Evolutionary conservation across 2,329 filamentous ascomycete genomes (phyloP).

Genomic region (Ophiostoma triangulosporum): DNA sequence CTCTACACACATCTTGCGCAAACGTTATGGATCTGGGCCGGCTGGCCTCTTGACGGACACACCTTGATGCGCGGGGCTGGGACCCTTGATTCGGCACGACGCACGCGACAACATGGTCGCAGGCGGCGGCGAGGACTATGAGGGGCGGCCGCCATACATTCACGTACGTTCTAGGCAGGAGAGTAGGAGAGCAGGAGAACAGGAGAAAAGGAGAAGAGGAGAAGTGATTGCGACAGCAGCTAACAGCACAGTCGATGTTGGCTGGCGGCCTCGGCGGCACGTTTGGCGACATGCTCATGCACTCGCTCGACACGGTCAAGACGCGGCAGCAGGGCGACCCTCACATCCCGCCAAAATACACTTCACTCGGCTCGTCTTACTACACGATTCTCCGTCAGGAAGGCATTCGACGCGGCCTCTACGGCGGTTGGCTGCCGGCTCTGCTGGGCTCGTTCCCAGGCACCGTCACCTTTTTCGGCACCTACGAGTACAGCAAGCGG

Average conservation of each 20-base stretch:
- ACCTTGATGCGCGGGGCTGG: slow-evolving; percentile 4
- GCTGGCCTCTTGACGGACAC: slow-evolving; percentile 7
- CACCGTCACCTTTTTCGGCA: slow-evolving; percentile 89
- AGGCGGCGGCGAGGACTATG: slow-evolving; percentile 26
- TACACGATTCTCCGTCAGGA: slow-evolving; percentile 88
- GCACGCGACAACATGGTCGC: slow-evolving; percentile 13
- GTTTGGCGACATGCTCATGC: slow-evolving; percentile 95
- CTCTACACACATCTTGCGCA: not conserved
- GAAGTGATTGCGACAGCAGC: not conserved
- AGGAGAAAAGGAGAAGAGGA: not conserved
- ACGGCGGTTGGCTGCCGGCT: slow-evolving; percentile 86
- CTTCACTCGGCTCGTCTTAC: slow-evolving; percentile 80
- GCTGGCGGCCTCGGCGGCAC: slow-evolving; percentile 87
- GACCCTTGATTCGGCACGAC: not conserved
- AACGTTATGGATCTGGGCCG: slow-evolving; percentile 5
- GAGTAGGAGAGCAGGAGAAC: not conserved
- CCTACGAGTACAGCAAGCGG: slow-evolving; percentile 91
- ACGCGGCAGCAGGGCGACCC: slow-evolving; percentile 95
- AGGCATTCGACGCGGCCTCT: slow-evolving; percentile 71
- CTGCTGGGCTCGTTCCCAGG: slow-evolving; percentile 86
- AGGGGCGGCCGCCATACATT: slow-evolving; percentile 47
- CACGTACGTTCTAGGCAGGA: slow-evolving; percentile 34
- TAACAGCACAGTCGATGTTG: slow-evolving; percentile 62
- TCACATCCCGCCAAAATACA: slow-evolving; percentile 83
- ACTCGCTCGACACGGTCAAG: slow-evolving; percentile 96